phyloP scores from a whole-genome alignment of 441 rosid genomes.

The Lagerstroemia fauriei region DNA sequence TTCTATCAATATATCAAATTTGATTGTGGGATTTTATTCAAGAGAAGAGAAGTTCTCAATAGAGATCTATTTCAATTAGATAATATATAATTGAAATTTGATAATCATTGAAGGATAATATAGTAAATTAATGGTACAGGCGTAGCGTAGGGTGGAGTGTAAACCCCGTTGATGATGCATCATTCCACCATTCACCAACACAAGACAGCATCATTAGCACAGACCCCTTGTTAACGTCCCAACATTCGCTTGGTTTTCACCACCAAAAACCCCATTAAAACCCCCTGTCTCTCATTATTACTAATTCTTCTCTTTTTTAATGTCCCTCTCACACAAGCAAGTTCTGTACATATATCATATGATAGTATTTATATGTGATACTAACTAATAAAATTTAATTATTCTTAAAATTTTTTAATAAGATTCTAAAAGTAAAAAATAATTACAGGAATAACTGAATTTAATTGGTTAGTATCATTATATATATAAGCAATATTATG shows the following conservation, averaged over 20 bases:
- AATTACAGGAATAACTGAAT: too few species aligned
- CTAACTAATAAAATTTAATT: not conserved
- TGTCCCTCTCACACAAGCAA: too few species aligned
- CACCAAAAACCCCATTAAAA: slow-evolving; percentile 26
- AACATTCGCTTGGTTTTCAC: slow-evolving; percentile 37
- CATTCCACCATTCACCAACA: slow-evolving; percentile 70
- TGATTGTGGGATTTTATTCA: too few species aligned
- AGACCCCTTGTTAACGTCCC: slow-evolving; percentile 47
- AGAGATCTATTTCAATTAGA: not conserved
- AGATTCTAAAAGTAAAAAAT: too few species aligned
- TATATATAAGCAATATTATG: too few species aligned
- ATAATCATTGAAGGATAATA: not conserved
- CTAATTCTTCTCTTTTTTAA: slow-evolving; percentile 26
- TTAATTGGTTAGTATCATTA: too few species aligned
- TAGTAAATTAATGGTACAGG: not conserved
- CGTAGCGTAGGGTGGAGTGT: slow-evolving; percentile 13
- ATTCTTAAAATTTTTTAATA: too few species aligned
- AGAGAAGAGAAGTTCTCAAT: too few species aligned
- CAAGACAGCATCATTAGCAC: slow-evolving; percentile 73
- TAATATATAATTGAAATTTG: not conserved
- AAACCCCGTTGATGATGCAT: slow-evolving; percentile 63
- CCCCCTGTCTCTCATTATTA: slow-evolving; percentile 31
- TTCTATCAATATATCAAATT: too few species aligned
- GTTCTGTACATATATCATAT: too few species aligned
- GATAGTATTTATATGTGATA: not conserved